Base-by-base conservation (phyloP, 805 yeast species). In the Barnettozyma salicaria region DNA sequence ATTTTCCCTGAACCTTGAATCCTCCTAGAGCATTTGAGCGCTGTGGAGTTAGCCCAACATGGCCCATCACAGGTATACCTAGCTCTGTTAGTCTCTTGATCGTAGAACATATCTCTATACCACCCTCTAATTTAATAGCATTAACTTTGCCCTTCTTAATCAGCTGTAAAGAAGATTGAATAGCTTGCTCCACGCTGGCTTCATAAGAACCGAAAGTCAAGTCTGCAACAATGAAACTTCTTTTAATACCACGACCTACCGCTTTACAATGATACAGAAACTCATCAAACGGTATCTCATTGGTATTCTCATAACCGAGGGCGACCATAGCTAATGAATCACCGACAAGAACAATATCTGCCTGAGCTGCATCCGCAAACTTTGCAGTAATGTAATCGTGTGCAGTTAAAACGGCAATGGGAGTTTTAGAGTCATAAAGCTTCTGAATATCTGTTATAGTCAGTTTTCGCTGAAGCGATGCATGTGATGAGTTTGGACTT, bases 321-420 rank as follows among this genome's bases (percentile, higher is more conserved):
- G 95, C 72, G 1, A 85, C 89, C 96, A 88, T 90, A 0, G 96
- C 87, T 19, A 92, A 62, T 1, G 97, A 89, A 58, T 90, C 98
- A 4, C 98, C 98, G 4, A 90, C 79, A 3, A 90, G 67, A 6
- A 80, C 67, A 40, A 80, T 68, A 49, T 90, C 97, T 3, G 77
- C 68, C 1, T 72, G 70, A 0, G 89, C 74, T 13, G 67, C 58
- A 18, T 80, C 78, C 0, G 88, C 94, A 49, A 82, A 65, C 21
- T 67, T 64, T 1, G 78, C 92, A 0, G 95, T 79, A 13, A 89
- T 76, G 51, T 68, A 81, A 55, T 90, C 97, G 56, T 90, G 87
- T 0, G 96, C 95, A 0, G 98, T 90, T n/a, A 88, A 63, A 43
- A 70, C 70, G 4, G 72, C 58, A 23, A 76, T 61, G 11, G 76